A percentile compares a stretch with the other conserved stretches of the same genome.
phyloP scores from a whole-genome alignment of 164 flowering plant genomes.

The Tetracentron sinense region DNA sequence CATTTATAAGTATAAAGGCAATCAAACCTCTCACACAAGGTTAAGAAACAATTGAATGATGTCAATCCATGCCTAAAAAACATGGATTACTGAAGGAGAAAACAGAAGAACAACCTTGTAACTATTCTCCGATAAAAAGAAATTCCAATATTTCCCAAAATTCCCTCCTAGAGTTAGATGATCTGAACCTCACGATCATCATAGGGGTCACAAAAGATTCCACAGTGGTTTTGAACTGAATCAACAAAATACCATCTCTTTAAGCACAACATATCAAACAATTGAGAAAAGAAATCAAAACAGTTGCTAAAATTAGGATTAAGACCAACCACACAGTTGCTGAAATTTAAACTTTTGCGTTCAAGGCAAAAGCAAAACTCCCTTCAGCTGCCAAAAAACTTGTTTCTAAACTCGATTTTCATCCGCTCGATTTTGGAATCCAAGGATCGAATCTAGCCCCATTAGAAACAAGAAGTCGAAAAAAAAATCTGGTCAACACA shows the following conservation, averaged over 20 bases:
- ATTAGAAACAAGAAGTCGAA: not conserved
- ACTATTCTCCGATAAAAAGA: too few relatives aligned
- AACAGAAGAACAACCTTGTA: too few relatives aligned
- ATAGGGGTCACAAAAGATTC: conserved; percentile 2
- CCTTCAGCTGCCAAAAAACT: conserved; percentile 3
- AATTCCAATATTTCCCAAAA: not conserved
- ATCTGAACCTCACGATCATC: not conserved
- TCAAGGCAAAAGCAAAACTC: not conserved
- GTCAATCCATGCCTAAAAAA: too few relatives aligned
- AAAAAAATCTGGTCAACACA: conserved; percentile 4
- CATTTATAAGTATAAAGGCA: not conserved
- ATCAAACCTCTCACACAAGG: not conserved
- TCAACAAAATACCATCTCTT: not conserved
- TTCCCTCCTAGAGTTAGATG: not conserved
- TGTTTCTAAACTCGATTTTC: not conserved
- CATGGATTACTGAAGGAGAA: not conserved
- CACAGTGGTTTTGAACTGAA: not conserved
- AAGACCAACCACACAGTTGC: not conserved
- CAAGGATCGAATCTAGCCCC: not conserved
- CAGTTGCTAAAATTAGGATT: not conserved
- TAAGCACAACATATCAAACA: not conserved
- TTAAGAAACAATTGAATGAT: not conserved
- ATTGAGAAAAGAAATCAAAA: not conserved
- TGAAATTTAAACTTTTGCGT: conserved; percentile 1
- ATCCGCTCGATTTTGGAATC: not conserved